Evolutionary conservation across 345 rosid species (phyloP), one percentile per base, ranked within the genome.

Genomic region (Aethionema arabicum): DNA sequence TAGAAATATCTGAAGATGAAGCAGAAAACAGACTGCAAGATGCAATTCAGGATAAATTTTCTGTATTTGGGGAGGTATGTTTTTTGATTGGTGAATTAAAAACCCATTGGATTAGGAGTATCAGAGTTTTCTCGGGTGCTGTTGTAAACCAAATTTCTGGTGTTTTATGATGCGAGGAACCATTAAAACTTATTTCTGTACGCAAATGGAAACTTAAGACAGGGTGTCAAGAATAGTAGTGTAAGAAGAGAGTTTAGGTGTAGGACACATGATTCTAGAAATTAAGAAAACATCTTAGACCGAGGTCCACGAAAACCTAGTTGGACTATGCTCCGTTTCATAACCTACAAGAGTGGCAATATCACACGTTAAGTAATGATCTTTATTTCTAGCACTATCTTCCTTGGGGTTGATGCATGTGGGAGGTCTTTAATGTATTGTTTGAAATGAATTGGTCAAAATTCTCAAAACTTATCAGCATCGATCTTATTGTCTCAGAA

Each of bases 1-100:
- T 77, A 92, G 99, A 90, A 83, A 90, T 90, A 57, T 87, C 99
- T 6, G 96, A 90, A 77, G 96, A 85, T 68, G 99, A 93, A 79
- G 97, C 97, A 10, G 99, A 93, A 88, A 85, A 90, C 59, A 90
- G 67, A 64, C 76, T 93, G 56, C 99, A 93, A 80, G 89, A 80
- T 60, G 99, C 95, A 63, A 87, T 93, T 67, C 96, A 93, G 80
- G 99, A 93, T 73, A 93, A 85, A 70, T 93, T 90, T 84, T 79
- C 97, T 11, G 85, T 88, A 55, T 86, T 93, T 84, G 96, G 99
- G 68, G 96, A 93, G 82, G 97, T 93, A 76, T 63, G 96, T 76
- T 58, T 76, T 58, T 55, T 42, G 11, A 36, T 9, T 52, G 47
- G 32, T 65, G 61, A 56, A 36, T 70, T 48, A 52, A 51, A 46